A percentile compares a stretch with the other conserved stretches of the same genome.
phyloP scores from a whole-genome alignment of 148 eudicot species.

The Fagopyrum homotropicum region DNA sequence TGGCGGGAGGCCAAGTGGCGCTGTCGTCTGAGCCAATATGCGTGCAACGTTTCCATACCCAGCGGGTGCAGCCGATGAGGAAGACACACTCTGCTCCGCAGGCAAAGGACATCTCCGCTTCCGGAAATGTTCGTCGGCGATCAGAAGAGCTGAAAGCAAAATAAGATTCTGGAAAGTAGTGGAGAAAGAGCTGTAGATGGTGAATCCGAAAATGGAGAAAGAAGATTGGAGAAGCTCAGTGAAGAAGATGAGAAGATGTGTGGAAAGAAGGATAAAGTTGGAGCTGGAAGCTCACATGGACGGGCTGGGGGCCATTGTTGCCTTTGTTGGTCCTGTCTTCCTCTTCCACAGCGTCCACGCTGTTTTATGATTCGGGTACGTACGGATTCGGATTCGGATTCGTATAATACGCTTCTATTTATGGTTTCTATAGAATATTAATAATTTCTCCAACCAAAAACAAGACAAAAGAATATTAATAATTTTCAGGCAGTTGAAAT shows the following conservation, averaged over 20 bases:
- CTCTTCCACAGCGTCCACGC: neutral
- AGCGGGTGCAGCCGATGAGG: constrained; percentile 52
- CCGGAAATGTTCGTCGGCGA: neutral
- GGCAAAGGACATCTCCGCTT: constrained; percentile 37
- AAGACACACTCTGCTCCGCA: constrained; percentile 68
- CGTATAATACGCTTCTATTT: too few relatives aligned
- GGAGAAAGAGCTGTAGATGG: neutral
- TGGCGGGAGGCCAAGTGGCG: constrained; percentile 64
- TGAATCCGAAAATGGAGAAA: neutral
- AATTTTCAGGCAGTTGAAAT: too few relatives aligned
- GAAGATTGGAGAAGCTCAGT: neutral
- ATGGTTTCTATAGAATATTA: too few relatives aligned
- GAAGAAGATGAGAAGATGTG: neutral
- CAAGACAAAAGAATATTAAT: too few relatives aligned
- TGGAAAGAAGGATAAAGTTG: neutral
- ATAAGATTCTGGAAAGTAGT: neutral
- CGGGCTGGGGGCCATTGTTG: neutral
- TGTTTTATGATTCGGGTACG: neutral
- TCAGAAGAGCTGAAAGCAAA: neutral
- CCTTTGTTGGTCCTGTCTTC: neutral
- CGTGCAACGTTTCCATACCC: constrained; percentile 94
- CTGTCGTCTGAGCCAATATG: constrained; percentile 87
- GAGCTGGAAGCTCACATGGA: constrained; percentile 10
- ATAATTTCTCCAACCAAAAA: too few relatives aligned
- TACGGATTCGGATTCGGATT: neutral